These are phyloP conservation scores for Neofusicoccum sp. DNA, from an alignment of 2,329 filamentous ascomycete species.

Conservation along the genomic window DNA sequence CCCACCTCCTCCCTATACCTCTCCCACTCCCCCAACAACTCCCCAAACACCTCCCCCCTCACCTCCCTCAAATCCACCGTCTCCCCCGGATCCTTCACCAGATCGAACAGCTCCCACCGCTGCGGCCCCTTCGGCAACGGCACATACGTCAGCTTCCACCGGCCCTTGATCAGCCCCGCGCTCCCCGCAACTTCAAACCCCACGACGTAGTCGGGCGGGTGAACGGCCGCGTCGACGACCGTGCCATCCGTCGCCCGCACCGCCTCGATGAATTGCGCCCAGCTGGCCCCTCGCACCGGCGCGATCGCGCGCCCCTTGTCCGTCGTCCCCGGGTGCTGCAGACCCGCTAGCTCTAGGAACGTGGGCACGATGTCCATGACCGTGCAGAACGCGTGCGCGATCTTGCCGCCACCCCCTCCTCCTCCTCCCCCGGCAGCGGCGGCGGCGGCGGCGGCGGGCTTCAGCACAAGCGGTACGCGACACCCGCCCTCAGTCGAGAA, in stretches of 20 bases:
- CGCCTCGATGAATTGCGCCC: conserved; percentile 1
- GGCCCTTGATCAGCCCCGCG: conserved; percentile 1
- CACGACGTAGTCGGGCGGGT: neutral
- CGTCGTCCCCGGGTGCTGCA: conserved; percentile 52
- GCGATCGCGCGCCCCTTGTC: conserved; percentile 44
- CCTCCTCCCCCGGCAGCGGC: conserved; percentile 20
- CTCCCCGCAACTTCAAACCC: conserved; percentile 12
- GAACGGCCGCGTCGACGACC: neutral
- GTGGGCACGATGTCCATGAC: conserved; percentile 44
- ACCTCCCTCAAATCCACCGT: conserved; percentile 5
- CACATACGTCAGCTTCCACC: conserved; percentile 15
- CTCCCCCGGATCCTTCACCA: conserved; percentile 13
- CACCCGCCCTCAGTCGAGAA: conserved; percentile 50
- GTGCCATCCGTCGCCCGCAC: neutral
- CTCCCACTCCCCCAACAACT: conserved; percentile 10
- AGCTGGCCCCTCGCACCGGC: conserved; percentile 16
- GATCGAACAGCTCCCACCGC: conserved; percentile 15
- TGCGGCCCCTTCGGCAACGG: conserved; percentile 11
- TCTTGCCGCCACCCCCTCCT: conserved; percentile 28
- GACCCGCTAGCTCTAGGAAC: conserved; percentile 49
- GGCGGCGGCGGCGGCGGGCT: conserved; percentile 31
- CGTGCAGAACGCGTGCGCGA: conserved; percentile 52
- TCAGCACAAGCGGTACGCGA: conserved; percentile 52
- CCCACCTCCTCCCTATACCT: conserved; percentile 19
- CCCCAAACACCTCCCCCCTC: neutral